Percentiles rank a stretch among this genome's conserved stretches.
These are phyloP conservation scores for Sanghuangporus weigelae DNA, from an alignment of 1,284 basidiomycete genomes.

Conservation along the genomic window DNA sequence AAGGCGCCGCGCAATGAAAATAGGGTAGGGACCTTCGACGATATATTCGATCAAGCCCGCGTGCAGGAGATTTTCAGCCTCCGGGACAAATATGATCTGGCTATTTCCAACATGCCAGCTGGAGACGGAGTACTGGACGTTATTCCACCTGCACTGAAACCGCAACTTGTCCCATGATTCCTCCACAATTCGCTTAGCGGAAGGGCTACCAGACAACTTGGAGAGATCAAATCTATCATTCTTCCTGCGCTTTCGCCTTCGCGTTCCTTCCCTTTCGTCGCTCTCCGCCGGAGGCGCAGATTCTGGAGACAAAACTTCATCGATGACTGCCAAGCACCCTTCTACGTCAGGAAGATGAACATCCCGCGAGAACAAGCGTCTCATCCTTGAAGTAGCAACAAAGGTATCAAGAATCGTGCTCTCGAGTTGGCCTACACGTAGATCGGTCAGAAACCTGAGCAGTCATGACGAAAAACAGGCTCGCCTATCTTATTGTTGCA, in stretches of 20 bases:
- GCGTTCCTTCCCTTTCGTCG: too few relatives aligned
- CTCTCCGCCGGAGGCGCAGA: not conserved
- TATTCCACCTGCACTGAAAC: not conserved
- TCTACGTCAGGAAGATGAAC: not conserved
- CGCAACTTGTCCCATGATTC: not conserved
- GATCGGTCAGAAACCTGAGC: not conserved
- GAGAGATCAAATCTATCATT: not conserved
- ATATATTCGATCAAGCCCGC: not conserved
- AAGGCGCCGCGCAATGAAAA: not conserved
- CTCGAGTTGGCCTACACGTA: not conserved
- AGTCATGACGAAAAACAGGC: not conserved
- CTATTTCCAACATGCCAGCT: not conserved
- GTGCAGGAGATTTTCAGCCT: not conserved
- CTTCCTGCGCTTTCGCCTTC: not conserved
- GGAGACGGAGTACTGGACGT: not conserved
- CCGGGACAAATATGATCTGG: not conserved
- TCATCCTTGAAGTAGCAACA: not conserved
- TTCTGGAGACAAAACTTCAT: not conserved
- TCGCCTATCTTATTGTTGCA: slow-evolving; percentile 18
- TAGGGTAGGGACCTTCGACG: not conserved
- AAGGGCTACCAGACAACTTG: not conserved
- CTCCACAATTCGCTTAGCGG: not conserved
- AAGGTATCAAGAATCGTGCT: not conserved
- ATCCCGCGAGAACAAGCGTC: not conserved
- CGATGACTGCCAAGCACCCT: not conserved